Evolutionary conservation across 306 rosid species (phyloP), one percentile per base, ranked within the genome.

Genomic region (Begonia loranthoides): DNA sequence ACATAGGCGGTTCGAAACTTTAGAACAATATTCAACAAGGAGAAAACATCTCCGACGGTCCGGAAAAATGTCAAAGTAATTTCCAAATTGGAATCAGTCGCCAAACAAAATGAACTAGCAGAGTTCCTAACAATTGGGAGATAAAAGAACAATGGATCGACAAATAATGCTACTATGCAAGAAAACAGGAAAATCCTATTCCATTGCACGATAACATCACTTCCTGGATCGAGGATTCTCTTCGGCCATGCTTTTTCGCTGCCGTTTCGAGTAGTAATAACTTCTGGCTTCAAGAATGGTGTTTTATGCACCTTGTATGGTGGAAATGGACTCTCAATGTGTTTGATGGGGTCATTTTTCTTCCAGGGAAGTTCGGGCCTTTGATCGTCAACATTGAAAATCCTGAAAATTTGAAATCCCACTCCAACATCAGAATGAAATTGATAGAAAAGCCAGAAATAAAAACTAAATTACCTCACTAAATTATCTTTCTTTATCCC

Each of bases 81-180:
- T 58, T 87, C 95, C 65, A 89, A 50, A 45, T 69, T 79, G 80
- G 68, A 70, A 74, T 89, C 94, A 60, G 79, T 73, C 5, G 59
- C 69, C 95, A 82, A 69, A 63, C 97, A 89, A 4, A 74, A 74
- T 7, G 89, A 60, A 13, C 52, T 68, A 9, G 54, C 63, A 24
- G 52, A 51, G 52, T 62, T 76, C 45, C 53, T 64, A 14, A 77
- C 87, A 9, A 79, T 59, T 8, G 95, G 94, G 24, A 85, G 75
- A 74, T 79, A 90, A 69, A 90, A 85, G 71, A 90, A 90, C 15
- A 90, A 55, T 4, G 95, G 95, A 66, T 90, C 97, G 58, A 85
- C 79, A 53, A 85, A 90, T 34, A 90, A 73, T 6, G 95, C 70
- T 3, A 83, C 69, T 45, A 90, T 53, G 69, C 87, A 90, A 61